Evolutionary conservation across 75 land plant species (phyloP).

Genomic region (Ceratopteris richardii): DNA sequence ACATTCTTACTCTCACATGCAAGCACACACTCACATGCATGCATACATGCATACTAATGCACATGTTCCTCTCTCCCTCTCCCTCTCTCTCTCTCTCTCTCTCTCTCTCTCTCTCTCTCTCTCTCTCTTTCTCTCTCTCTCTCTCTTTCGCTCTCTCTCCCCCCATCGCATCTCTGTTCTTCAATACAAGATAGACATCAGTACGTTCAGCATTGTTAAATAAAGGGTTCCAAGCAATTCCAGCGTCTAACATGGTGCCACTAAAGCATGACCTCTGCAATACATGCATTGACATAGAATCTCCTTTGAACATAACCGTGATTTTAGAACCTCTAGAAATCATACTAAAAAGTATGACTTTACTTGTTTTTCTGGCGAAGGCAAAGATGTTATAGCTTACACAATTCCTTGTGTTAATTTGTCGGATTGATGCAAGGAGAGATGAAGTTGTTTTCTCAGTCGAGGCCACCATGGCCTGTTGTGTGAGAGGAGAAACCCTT

Average conservation of each 20-base stretch:
- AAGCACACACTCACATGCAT: too few species aligned
- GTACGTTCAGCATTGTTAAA: slow-evolving; percentile 6
- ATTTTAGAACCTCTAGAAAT: background rate
- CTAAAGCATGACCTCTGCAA: background rate
- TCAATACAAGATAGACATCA: slow-evolving; percentile 58
- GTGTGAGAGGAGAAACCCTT: slow-evolving; percentile 57
- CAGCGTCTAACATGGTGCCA: background rate
- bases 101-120: too few species aligned
- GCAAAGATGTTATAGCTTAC: background rate
- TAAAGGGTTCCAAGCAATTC: background rate
- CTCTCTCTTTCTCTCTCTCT: too few species aligned
- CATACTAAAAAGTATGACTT: background rate
- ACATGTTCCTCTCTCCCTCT: too few species aligned
- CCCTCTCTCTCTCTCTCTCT: too few species aligned
- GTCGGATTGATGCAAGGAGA: slow-evolving; percentile 1
- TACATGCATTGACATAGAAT: background rate
- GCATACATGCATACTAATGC: too few species aligned
- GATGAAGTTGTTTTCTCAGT: background rate
- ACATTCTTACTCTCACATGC: too few species aligned
- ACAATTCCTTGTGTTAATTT: background rate
- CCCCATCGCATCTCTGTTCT: slow-evolving; percentile 39
- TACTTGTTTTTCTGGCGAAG: background rate
- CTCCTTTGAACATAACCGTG: background rate
- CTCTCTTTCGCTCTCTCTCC: too few species aligned
- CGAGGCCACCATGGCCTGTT: background rate